Conservation (phyloP, 345 rosid genomes). For the Mallotus nudiflorus region DNA sequence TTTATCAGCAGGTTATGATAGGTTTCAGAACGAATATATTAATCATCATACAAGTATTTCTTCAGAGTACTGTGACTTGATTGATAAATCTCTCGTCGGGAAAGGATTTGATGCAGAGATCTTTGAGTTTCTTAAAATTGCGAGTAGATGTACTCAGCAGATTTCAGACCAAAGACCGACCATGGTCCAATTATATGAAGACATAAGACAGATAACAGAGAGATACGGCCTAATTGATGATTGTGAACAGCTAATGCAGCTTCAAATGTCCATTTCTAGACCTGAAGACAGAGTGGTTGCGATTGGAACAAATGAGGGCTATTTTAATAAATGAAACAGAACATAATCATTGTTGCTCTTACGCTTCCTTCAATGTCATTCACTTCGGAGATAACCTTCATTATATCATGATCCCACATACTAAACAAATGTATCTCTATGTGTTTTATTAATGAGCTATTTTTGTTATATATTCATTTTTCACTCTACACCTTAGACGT, state of each 20-base stretch:
- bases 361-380: no score
- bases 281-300: no score
- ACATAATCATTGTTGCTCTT: no score
- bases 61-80: background rate
- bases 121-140: slow-evolving; percentile 15
- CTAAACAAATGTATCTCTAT: no score
- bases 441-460: no score
- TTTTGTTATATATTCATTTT: no score
- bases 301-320: no score
- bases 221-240: background rate
- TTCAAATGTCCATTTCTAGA: no score
- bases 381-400: no score
- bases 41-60: background rate
- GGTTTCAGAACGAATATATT: slow-evolving; percentile 12
- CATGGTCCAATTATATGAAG: slow-evolving; percentile 26
- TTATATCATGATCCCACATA: no score
- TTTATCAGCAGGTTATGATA: slow-evolving; percentile 4
- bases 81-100: slow-evolving; percentile 19
- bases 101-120: slow-evolving; percentile 25
- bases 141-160: slow-evolving; percentile 15
- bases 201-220: slow-evolving; percentile 24
- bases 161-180: slow-evolving; percentile 20
- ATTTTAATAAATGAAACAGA: no score
- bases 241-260: background rate
- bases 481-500: slow-evolving; percentile 21